phyloP scores from a whole-genome alignment of 805 yeast genomes.

The Scheffersomyces ergatensis region DNA sequence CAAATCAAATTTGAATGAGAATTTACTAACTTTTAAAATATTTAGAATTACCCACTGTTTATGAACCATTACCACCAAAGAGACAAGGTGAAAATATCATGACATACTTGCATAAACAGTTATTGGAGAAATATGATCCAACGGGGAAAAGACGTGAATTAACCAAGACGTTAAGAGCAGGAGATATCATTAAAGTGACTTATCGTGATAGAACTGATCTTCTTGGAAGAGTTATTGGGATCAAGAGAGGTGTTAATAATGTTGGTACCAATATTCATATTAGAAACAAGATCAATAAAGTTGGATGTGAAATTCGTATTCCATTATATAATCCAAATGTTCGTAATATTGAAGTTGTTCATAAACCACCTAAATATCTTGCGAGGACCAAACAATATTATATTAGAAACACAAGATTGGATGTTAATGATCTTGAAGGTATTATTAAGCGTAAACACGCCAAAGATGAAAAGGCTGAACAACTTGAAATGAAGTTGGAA shows the following conservation, averaged over 20 bases:
- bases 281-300: conserved; percentile 76
- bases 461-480: background rate
- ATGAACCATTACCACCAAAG: conserved; percentile 48
- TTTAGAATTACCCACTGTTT: conserved; percentile 32
- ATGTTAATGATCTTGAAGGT: conserved; percentile 67
- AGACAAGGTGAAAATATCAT: conserved; percentile 46
- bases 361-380: conserved; percentile 71
- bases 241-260: conserved; percentile 59
- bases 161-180: conserved; percentile 56
- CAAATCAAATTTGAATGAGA: conserved; percentile 1
- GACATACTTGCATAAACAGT: conserved; percentile 47
- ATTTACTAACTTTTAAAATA: background rate
- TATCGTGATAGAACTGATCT: conserved; percentile 68
- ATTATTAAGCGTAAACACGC: conserved; percentile 22
- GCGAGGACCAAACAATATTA: conserved; percentile 84
- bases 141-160: conserved; percentile 46
- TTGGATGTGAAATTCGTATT: conserved; percentile 83
- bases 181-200: conserved; percentile 76
- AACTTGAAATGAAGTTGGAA: conserved; percentile 1
- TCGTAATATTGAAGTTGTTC: conserved; percentile 70
- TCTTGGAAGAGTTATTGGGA: conserved; percentile 75
- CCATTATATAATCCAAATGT: conserved; percentile 80
- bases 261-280: conserved; percentile 73
- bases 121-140: conserved; percentile 64
- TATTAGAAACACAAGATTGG: conserved; percentile 75